Base-by-base conservation (phyloP, 257 asterid species). In the Forsythia suspensa region DNA sequence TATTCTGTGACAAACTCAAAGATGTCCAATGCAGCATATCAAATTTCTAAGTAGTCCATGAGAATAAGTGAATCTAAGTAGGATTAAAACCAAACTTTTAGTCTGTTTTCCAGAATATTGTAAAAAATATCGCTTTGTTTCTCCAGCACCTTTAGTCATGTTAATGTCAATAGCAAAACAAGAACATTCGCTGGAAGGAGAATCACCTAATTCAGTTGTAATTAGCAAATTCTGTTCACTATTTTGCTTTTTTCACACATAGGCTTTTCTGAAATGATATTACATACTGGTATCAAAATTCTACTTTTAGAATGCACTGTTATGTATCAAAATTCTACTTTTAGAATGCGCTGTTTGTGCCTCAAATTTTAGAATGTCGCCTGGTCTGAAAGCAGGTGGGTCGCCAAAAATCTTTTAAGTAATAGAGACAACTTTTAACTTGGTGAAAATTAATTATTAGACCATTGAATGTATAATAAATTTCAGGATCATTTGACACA, bases 21-120 rank as follows among this genome's bases (percentile, higher is more conserved):
- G 77, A 87, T 55, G 70, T 40, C 73, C 61, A 81, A 42, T 24
- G 73, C 73, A 84, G 42, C 77, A 66, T 15, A 69, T 77, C 70
- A 70, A 38, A 41, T 46, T 20, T 34, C 66, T 36, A 71, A 73
- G 71, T 40, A 66, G 43, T 29, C 1, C 5, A 75, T 24, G 39
- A 76, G 43, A 70, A 67, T 40, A 75, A 63, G 83, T 16, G 70
- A 40, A 36, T 55, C 67, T 15, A 11, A 38, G 65, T 42, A 24
- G 67, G 11, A 71, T 39, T n/a, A n/a, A 36, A 59, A 65, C 65
- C 66, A 39, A 57, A 79, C 24, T 29, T 63, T 18, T 52, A 79
- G 21, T 24, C 55, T 57, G 3, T n/a, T 57, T 52, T 40, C 75
- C 77, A 77, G 55, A 52, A 52, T 43, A 68, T 40, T 20, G 52